A percentile compares a stretch with the other conserved stretches of the same genome.
Evolutionary conservation across 352 stramenopile genomes (phyloP).

Genomic region (Phytophthora cryptogea): DNA sequence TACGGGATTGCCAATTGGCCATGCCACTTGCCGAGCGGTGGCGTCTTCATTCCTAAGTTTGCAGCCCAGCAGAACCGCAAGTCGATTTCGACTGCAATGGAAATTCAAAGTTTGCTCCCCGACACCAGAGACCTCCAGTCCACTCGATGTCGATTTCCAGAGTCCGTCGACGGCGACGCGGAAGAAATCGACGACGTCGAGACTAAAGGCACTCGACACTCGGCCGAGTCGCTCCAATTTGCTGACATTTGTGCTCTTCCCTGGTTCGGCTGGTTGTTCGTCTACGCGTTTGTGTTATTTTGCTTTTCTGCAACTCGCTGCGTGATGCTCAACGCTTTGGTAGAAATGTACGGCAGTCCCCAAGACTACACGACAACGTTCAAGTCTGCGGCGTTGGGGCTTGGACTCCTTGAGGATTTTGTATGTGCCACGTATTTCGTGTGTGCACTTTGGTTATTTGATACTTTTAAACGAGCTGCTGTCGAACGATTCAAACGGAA

Average conservation of each 20-base stretch:
- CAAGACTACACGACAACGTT: slow-evolving; percentile 13
- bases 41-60: slow-evolving; percentile 19
- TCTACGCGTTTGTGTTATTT: slow-evolving; percentile 19
- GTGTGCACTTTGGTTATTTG: slow-evolving; percentile 23
- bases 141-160: slow-evolving; percentile 16
- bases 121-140: slow-evolving; percentile 14
- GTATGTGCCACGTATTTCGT: slow-evolving; percentile 37
- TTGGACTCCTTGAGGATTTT: slow-evolving; percentile 34
- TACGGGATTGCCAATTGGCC: not conserved
- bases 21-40: not conserved
- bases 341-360: slow-evolving; percentile 22
- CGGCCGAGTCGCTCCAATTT: not conserved
- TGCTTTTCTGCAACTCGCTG: slow-evolving; percentile 28
- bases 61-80: not conserved
- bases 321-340: slow-evolving; percentile 19
- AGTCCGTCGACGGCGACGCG: slow-evolving; percentile 1
- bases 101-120: slow-evolving; percentile 16
- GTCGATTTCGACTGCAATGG: slow-evolving; percentile 11
- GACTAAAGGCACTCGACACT: slow-evolving; percentile 5
- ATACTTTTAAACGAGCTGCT: slow-evolving; percentile 1
- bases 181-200: slow-evolving; percentile 5
- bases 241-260: slow-evolving; percentile 6
- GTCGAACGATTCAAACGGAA: slow-evolving; percentile 2
- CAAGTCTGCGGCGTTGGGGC: slow-evolving; percentile 20
- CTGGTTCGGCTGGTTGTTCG: slow-evolving; percentile 26